These are phyloP conservation scores for Paracamarosporium sp. DNA, from an alignment of 2,329 filamentous ascomycete genomes.

Conservation along the genomic window DNA sequence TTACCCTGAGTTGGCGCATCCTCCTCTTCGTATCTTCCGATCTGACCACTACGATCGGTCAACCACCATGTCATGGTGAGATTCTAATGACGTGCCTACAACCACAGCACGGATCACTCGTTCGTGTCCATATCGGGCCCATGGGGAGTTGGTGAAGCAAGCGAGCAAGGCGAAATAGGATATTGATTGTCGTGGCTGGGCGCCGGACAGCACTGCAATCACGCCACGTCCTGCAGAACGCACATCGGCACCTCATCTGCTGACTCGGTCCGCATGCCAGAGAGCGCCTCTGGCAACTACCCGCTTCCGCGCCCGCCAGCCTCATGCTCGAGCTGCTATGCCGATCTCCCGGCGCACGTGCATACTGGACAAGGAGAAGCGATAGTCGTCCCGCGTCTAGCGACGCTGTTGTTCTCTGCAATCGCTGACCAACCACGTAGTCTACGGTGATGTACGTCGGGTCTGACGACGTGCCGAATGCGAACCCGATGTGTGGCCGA, in stretches of 20 bases:
- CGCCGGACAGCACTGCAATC: neutral
- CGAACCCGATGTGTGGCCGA: neutral
- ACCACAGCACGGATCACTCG: constrained; percentile 1
- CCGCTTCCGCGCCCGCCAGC: too few species aligned
- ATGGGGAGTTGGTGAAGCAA: neutral
- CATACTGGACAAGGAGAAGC: neutral
- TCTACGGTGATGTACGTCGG: neutral
- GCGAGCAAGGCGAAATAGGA: too few species aligned
- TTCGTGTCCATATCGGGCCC: neutral
- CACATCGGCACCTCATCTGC: neutral
- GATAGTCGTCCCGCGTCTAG: neutral
- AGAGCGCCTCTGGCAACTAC: neutral
- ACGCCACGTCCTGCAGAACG: neutral
- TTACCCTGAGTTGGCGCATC: neutral
- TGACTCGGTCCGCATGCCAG: neutral
- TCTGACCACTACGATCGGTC: neutral
- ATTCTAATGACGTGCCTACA: neutral
- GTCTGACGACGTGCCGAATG: neutral
- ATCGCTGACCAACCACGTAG: neutral
- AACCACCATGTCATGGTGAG: neutral
- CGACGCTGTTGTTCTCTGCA: neutral
- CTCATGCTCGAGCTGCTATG: too few species aligned
- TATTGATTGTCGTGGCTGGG: neutral
- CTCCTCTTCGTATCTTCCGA: neutral
- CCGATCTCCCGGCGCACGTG: constrained; percentile 7